phyloP scores from a whole-genome alignment of 768 basidiomycete species.

The Leccinum subgranulosum region DNA sequence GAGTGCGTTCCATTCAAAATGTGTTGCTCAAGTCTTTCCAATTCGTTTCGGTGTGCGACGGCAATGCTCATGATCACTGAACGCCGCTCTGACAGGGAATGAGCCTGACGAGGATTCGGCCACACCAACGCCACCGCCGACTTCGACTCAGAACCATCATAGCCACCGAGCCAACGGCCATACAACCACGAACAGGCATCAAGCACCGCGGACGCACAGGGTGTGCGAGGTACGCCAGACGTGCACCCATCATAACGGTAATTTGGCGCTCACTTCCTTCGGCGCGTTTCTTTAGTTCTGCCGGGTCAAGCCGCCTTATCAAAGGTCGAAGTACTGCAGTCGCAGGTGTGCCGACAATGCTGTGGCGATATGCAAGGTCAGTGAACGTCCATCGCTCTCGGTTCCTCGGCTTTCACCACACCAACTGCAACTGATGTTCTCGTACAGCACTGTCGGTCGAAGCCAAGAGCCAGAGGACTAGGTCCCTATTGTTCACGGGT shows the following conservation, averaged over 20 bases:
- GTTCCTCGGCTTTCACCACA: not conserved
- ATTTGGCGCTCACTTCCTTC: not conserved
- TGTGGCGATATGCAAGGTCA: conserved; percentile 24
- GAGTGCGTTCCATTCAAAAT: conserved; percentile 32
- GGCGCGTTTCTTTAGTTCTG: conserved; percentile 33
- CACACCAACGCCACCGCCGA: not conserved
- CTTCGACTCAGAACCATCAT: conserved; percentile 3
- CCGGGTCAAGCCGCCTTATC: conserved; percentile 54
- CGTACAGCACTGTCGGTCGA: conserved; percentile 22
- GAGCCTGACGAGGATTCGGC: not conserved
- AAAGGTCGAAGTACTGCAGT: conserved; percentile 56
- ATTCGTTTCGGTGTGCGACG: not conserved
- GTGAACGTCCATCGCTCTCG: not conserved
- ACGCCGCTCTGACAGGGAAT: conserved; percentile 6
- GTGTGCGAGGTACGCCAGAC: conserved; percentile 25
- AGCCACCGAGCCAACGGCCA: conserved; percentile 3
- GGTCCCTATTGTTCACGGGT: conserved; percentile 26
- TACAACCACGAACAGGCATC: conserved; percentile 1
- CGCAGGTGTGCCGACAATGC: conserved; percentile 55
- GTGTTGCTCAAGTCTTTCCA: not conserved
- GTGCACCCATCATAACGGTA: not conserved
- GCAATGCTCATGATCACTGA: conserved; percentile 2
- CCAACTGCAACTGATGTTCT: not conserved
- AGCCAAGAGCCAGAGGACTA: conserved; percentile 12
- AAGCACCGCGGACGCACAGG: conserved; percentile 5